Base-by-base conservation (phyloP, 345 rosid genomes). In the Isatis tinctoria region DNA sequence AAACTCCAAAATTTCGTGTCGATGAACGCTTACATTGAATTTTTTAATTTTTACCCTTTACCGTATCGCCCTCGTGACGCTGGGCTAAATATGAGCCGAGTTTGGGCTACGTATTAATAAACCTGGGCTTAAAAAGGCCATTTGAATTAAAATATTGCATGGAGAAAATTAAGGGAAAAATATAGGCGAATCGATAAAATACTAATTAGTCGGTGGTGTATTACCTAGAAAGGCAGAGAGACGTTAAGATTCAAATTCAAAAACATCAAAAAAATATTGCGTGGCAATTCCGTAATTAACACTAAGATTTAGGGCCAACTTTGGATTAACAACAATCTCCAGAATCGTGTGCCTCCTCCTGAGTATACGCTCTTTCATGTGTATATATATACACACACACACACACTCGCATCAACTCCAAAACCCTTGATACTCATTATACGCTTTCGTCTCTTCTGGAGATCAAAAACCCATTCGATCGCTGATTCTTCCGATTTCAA, bases 241-340 rank as follows among this genome's bases (percentile, higher is more conserved):
- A 59, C 73, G 78, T 74, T 74, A 74, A 67, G 61, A 74, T 74
- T 74, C 73, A 74, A 67, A 74, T 74, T 66, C 78, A 74, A 74
- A 74, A 47, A 12, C 2, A 6, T 43, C 0, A 28, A 8, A 11
- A n/a, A 17, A 52, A 20, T n/a, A 17, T 2, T 1, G 0, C 44
- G 11, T 48, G 78, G 44, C 47, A 36, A 2, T 18, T 48, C 39
- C 61, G 78, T 36, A 20, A 59, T 9, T 67, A 59, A 48, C 1
- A 7, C 22, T 8, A 74, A 59, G 1, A 39, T 13, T 10, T 1
- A 74, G 61, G 78, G 62, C 5, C 7, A 49, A 3, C 39, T 27
- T 48, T 5, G 78, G 60, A 58, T 47, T 39, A 59, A 58, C 39
- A 37, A 33, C 12, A 35, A 30, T 10, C 41, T 57, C 66, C 76